Evolutionary conservation across 2,329 filamentous ascomycete genomes (phyloP), one percentile per base, ranked within the genome.

Genomic region (Penicillium sp.): DNA sequence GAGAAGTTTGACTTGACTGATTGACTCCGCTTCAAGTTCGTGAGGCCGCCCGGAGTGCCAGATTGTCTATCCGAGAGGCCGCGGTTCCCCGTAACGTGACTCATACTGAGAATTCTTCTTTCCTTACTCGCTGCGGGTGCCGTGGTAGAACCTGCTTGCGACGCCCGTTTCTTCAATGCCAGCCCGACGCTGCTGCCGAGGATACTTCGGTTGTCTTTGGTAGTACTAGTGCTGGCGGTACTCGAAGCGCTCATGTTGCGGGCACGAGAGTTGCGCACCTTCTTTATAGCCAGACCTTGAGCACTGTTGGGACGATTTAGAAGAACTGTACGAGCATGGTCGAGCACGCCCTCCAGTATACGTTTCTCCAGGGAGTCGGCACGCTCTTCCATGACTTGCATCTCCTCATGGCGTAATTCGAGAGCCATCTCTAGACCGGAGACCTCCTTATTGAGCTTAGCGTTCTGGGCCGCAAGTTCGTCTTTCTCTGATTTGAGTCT

Each of bases 261-360:
- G 58, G 69, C 69, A 63, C 68, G 76, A 56, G 80, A 78, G 63
- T 78, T 83, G 38, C 81, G 78, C 38, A 83, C 79, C 19, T 84
- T 79, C 67, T 84, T 85, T 59, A 84, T 76, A 65, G 78, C 83
- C 81, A 85, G 82, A 67, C 73, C 74, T 71, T 75, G 79, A 38
- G 71, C 74, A 72, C 58, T 85, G 80, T 79, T 91, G 90, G 67
- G 88, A 83, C 82, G 75, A 48, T 95, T 91, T 61, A 98, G 86
- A n/a, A 97, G 84, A 29, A 94, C 89, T 7, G 74, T 76, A 51
- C 94, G 90, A 21, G 94, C 97, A 75, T 98, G 94, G 70, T 98
- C 93, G 80, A 99, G 96, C 65, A 98, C 92, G 29, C 94, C 93
- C 67, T 98, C 94, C 35, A 99, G 82, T 68, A 99, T 97, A 29